A percentile compares a stretch with the other conserved stretches of the same genome.
phyloP scores from a whole-genome alignment of 1,284 basidiomycete genomes.

The Leccinum pachyderme region DNA sequence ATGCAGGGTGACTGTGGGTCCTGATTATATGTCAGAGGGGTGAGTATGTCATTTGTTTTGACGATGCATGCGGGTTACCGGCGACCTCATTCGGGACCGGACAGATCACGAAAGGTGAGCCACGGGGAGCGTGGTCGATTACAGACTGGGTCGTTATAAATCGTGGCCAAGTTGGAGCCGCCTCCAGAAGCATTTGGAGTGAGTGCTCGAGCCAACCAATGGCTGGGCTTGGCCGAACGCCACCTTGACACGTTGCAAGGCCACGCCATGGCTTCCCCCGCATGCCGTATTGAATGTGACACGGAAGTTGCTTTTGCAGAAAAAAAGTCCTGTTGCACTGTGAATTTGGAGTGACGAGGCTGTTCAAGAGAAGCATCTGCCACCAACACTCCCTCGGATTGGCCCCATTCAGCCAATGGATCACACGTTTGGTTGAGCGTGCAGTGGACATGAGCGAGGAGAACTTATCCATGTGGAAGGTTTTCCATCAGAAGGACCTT shows the following conservation, averaged over 20 bases:
- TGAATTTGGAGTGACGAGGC: no score
- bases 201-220: neutral
- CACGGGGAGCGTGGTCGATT: slow-evolving; percentile 22
- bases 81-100: slow-evolving; percentile 23
- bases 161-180: slow-evolving; percentile 14
- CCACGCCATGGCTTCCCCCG: slow-evolving; percentile 30
- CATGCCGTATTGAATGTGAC: slow-evolving; percentile 25
- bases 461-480: slow-evolving; percentile 13
- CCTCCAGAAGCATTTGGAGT: slow-evolving; percentile 23
- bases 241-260: slow-evolving; percentile 18
- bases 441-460: slow-evolving; percentile 1
- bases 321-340: slow-evolving; percentile 8
- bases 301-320: slow-evolving; percentile 23
- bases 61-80: slow-evolving; percentile 1
- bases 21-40: slow-evolving; percentile 24
- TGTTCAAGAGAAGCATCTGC: no score
- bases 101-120: slow-evolving; percentile 17
- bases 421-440: slow-evolving; percentile 15
- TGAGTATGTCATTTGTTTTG: neutral
- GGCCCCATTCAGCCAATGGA: slow-evolving; percentile 24
- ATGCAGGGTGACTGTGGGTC: slow-evolving; percentile 16
- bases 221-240: neutral
- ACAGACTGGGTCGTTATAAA: slow-evolving; percentile 24
- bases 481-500: slow-evolving; percentile 11
- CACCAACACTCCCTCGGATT: slow-evolving; percentile 16